Evolutionary conservation across 23 red algal species (phyloP).

Genomic region (Cyanidiococcus yangmingshanensis): DNA sequence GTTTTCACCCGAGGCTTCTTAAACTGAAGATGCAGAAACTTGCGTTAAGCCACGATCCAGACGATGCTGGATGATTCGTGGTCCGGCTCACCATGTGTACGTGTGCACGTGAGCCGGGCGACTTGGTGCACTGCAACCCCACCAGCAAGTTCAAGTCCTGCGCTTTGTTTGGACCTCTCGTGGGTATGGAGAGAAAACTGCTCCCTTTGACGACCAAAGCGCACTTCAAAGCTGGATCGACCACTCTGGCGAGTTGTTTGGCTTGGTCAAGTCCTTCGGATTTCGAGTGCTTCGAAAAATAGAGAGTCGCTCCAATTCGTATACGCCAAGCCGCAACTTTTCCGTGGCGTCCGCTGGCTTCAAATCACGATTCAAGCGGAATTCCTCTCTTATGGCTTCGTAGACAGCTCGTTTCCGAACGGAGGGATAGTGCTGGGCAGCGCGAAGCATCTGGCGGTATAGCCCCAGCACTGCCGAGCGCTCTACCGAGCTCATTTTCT

Average conservation of each 20-base stretch:
- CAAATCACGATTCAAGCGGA: background rate
- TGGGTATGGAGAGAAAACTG: too few relatives aligned
- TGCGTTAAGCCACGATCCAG: too few relatives aligned
- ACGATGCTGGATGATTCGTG: too few relatives aligned
- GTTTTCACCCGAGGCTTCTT: too few relatives aligned
- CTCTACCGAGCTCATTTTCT: background rate
- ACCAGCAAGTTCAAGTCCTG: too few relatives aligned
- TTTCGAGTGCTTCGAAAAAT: background rate
- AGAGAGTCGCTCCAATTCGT: background rate
- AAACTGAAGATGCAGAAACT: too few relatives aligned
- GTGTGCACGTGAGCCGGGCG: too few relatives aligned
- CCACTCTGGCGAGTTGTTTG: background rate
- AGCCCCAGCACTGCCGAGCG: background rate
- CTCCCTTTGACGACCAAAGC: too few relatives aligned
- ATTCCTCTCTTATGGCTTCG: slow-evolving; percentile 7
- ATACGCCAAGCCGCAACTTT: background rate
- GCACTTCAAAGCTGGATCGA: background rate
- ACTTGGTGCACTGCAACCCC: too few relatives aligned
- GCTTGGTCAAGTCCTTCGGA: background rate
- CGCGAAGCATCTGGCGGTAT: background rate
- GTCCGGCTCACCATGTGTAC: too few relatives aligned
- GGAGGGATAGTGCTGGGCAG: background rate
- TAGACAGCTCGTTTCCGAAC: background rate
- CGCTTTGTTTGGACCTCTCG: too few relatives aligned
- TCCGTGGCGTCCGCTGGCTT: background rate